Conservation (phyloP, 1,139 yeast species). For the Candida glucosophila region DNA sequence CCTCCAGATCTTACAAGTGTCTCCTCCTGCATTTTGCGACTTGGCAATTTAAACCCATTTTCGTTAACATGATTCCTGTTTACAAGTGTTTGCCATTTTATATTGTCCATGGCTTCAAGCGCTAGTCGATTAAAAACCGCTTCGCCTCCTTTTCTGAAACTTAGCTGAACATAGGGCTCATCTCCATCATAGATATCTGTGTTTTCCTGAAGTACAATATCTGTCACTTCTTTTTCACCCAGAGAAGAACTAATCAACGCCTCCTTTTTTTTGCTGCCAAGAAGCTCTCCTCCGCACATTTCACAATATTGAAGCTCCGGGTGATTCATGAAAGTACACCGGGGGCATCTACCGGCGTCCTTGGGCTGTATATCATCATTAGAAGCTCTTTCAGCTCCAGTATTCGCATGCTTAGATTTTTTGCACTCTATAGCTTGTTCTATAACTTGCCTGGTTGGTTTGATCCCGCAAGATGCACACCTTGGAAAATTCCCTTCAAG, state of each 20-base stretch:
- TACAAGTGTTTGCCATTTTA: conserved; percentile 36
- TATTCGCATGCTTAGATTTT: too few relatives aligned
- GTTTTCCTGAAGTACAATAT: conserved; percentile 14
- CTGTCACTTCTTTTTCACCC: background rate
- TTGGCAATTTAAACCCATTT: conserved; percentile 21
- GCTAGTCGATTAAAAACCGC: conserved; percentile 35
- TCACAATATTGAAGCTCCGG: conserved; percentile 74
- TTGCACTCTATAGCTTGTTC: background rate
- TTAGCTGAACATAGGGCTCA: conserved; percentile 40
- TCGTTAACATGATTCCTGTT: conserved; percentile 31
- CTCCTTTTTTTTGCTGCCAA: too few relatives aligned
- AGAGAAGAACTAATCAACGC: too few relatives aligned
- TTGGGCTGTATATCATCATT: background rate
- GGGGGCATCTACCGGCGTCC: conserved; percentile 46
- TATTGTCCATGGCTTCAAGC: conserved; percentile 32
- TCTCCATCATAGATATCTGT: conserved; percentile 25
- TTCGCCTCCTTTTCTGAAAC: conserved; percentile 59
- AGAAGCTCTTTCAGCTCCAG: background rate
- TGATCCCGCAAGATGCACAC: conserved; percentile 77
- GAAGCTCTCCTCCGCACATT: conserved; percentile 69
- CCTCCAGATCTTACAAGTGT: conserved; percentile 33
- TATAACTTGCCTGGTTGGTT: conserved; percentile 8
- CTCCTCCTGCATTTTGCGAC: conserved; percentile 6
- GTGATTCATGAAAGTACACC: conserved; percentile 83
- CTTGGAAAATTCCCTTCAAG: conserved; percentile 33